Base-by-base conservation (phyloP, 1,139 yeast genomes). In the Sugiyamaella japonica region DNA sequence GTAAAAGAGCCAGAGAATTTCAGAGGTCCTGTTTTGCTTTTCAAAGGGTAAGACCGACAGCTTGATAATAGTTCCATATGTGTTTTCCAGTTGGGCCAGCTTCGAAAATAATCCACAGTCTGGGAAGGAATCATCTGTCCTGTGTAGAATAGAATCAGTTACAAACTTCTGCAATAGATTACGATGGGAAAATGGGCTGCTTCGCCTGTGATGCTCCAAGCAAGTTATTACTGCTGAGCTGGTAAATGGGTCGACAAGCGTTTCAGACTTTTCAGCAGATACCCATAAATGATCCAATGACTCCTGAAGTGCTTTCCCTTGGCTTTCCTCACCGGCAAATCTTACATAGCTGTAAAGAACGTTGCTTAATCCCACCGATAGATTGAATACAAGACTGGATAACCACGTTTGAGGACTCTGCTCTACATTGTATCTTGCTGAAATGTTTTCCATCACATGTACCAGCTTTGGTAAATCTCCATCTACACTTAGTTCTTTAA, bases 21-120 rank as follows among this genome's bases (percentile, higher is more conserved):
- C 46, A 13, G 23, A 28, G 5, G 20, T 16, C 9, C 16, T 39
- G 40, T 40, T 48, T 16, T 48, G 39, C n/a, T 29, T 20, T n/a
- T 17, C 38, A 15, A 15, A 39, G 13, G 40, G 17, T 17, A 39
- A 29, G 7, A 41, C 29, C 8, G 39, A 7, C 28, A 39, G 15
- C 17, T 31, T 31, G 8, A 32, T 13, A 31, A 12, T 40, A 23
- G 25, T 36, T 3, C 51, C 51, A 40, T 34, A 48, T n/a, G 16
- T 34, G 17, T 47, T 28, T 31, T 47, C 50, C 3, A 38, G 37
- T 23, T 48, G 46, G 4, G 51, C 51, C 9, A 48, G 38, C 10
- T 6, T 29, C 6, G 29, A 16, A n/a, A 48, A 48, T 17, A 48
- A n/a, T 3, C 9, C 38, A 17, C 7, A 10, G 41, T 49, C 52